Evolutionary conservation across 2,329 filamentous ascomycete species (phyloP).

Genomic region (Fusarium devonianum): DNA sequence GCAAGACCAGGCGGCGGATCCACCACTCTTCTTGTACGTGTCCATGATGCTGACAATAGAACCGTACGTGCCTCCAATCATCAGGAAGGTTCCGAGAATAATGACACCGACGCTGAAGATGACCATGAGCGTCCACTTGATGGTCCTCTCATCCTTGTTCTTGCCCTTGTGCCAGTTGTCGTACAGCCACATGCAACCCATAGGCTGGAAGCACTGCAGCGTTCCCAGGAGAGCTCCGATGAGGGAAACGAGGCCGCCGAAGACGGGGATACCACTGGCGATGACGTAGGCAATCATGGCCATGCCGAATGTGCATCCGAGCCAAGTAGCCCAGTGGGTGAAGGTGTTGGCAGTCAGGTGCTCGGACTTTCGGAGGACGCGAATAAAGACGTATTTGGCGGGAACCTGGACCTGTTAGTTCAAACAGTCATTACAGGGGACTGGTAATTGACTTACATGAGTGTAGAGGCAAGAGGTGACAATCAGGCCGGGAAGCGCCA

Average conservation of each 20-base stretch:
- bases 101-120: slow-evolving; percentile 21
- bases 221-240: slow-evolving; percentile 29
- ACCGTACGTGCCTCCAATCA: slow-evolving; percentile 25
- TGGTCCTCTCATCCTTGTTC: not conserved
- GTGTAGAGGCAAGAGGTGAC: slow-evolving; percentile 40
- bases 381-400: slow-evolving; percentile 44
- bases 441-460: slow-evolving; percentile 36
- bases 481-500: slow-evolving; percentile 44
- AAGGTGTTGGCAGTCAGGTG: slow-evolving; percentile 41
- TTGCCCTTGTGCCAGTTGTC: slow-evolving; percentile 18
- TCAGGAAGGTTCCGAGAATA: slow-evolving; percentile 16
- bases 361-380: slow-evolving; percentile 40
- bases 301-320: slow-evolving; percentile 19
- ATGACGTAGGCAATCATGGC: slow-evolving; percentile 27
- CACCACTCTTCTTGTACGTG: not conserved
- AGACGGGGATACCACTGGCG: slow-evolving; percentile 27
- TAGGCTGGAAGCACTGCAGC: slow-evolving; percentile 32
- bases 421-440: not conserved
- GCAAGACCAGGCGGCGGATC: slow-evolving; percentile 14
- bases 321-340: slow-evolving; percentile 44
- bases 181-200: slow-evolving; percentile 29
- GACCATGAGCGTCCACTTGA: slow-evolving; percentile 11
- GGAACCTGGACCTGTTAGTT: slow-evolving; percentile 26
- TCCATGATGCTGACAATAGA: slow-evolving; percentile 13
- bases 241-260: slow-evolving; percentile 26